Conservation (phyloP, 2,329 filamentous ascomycete species). For the Teratosphaeria nubilosa region DNA sequence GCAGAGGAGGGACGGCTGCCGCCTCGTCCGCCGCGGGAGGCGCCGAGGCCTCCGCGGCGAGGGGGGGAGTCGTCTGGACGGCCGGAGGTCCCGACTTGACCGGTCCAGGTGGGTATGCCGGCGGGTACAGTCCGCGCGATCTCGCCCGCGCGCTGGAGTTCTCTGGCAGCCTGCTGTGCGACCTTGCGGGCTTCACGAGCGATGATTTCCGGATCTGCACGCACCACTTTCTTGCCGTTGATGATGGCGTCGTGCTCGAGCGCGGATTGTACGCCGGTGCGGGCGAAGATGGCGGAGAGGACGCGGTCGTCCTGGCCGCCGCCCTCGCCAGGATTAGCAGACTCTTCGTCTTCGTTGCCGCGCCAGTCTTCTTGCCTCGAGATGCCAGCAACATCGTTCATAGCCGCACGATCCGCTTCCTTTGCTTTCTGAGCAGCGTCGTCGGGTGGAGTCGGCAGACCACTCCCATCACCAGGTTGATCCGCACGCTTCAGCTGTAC, state of each 20-base stretch:
- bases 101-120: conserved; percentile 90
- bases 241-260: conserved; percentile 90
- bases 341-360: conserved; percentile 19
- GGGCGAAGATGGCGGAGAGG: conserved; percentile 80
- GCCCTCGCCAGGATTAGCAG: conserved; percentile 2
- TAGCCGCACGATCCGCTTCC: conserved; percentile 6
- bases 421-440: conserved; percentile 14
- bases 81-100: conserved; percentile 67
- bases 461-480: conserved; percentile 17
- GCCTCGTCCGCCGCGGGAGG: conserved; percentile 28
- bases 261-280: conserved; percentile 77
- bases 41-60: conserved; percentile 12
- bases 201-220: conserved; percentile 68
- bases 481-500: conserved; percentile 48
- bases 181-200: conserved; percentile 72
- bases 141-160: conserved; percentile 63
- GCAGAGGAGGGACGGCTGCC: conserved; percentile 29
- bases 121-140: conserved; percentile 63
- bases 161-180: conserved; percentile 65
- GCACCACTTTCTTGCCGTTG: conserved; percentile 56
- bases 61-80: conserved; percentile 48
- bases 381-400: conserved; percentile 30
- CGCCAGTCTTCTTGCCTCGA: conserved; percentile 35
- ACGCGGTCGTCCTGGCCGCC: conserved; percentile 57
- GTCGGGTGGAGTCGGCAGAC: conserved; percentile 18